Base-by-base conservation (phyloP, 2,329 filamentous ascomycete genomes). In the Sodiomyces alkalinus region DNA sequence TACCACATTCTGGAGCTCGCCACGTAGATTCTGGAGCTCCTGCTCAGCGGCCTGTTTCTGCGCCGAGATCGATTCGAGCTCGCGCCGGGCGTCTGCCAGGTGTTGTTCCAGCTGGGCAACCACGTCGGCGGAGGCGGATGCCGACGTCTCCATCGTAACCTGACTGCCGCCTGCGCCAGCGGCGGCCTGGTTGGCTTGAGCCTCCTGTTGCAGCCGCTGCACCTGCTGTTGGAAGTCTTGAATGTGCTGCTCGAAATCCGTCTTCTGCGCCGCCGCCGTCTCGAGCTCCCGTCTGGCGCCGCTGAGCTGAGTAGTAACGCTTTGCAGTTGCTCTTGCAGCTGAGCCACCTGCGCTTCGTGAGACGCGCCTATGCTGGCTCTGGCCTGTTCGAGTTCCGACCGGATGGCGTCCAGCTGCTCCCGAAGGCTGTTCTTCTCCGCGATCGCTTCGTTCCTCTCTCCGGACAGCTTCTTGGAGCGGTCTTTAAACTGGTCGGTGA, bases 31-130 rank as follows among this genome's bases (percentile, higher is more conserved):
- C 25, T 62, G 56, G 3, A 80, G 58, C 35, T 79, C 72, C 32
- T 69, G 56, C 38, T 82, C 70, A n/a, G 81, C 60, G 3, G 60
- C 60, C 12, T 73, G 62, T 49, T 81, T 85, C 46, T 90, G 74
- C 7, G 71, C 59, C 6, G 58, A 74, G 29, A 76, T 64, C 2
- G 60, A 61, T 23, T 75, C 72, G 7, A 90, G 64, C 39, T 86
- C 70, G 38, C 73, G 68, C 14, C 55, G 62, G 10, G 60, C 47
- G 22, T 56, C 47, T 3, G 47, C 39, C 6, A 74, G 52, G 35
- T 72, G 58, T 35, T 59, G 54, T 35, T 72, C 60, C 12, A 68
- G 44, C 26, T 57, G 51, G 7, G 51, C 39, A 5, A 60, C 44
- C 42, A 66, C 52, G 57, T 78, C 52, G 0, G 50, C 36, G 17